Conservation (phyloP, 2,329 filamentous ascomycete species). For the Colletotrichum acutatum region DNA sequence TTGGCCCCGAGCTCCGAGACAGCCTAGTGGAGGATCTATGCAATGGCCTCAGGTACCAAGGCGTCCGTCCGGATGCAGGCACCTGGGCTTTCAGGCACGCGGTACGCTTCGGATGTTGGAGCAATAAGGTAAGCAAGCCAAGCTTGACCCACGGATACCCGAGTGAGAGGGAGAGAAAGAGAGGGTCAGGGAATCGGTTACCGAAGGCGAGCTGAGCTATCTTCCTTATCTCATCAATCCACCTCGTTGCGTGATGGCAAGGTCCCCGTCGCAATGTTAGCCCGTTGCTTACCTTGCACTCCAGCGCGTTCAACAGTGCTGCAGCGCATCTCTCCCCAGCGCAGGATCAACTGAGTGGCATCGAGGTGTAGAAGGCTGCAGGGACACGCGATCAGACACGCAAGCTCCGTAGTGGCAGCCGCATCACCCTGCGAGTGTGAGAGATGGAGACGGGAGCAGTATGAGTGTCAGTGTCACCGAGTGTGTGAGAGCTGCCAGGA, state of each 20-base stretch:
- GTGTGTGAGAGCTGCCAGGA: slow-evolving; percentile 28
- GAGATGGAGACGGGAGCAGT: background rate
- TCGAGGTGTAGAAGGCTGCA: slow-evolving; percentile 10
- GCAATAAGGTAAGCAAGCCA: background rate
- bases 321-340: background rate
- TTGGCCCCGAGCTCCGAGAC: slow-evolving; percentile 20
- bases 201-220: background rate
- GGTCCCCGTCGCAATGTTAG: background rate
- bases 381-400: slow-evolving; percentile 37
- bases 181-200: background rate
- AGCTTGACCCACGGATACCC: background rate
- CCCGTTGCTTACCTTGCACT: background rate
- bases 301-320: background rate
- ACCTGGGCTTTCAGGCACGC: slow-evolving; percentile 18
- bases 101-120: slow-evolving; percentile 2
- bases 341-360: background rate
- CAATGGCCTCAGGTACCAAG: slow-evolving; percentile 27
- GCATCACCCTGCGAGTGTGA: slow-evolving; percentile 7
- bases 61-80: background rate
- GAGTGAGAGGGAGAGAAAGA: background rate
- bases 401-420: slow-evolving; percentile 32
- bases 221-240: slow-evolving; percentile 2
- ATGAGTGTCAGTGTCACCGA: slow-evolving; percentile 26
- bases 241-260: background rate
- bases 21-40: background rate